Base-by-base conservation (phyloP, 768 basidiomycete genomes). In the Tremella yokohamensis region DNA sequence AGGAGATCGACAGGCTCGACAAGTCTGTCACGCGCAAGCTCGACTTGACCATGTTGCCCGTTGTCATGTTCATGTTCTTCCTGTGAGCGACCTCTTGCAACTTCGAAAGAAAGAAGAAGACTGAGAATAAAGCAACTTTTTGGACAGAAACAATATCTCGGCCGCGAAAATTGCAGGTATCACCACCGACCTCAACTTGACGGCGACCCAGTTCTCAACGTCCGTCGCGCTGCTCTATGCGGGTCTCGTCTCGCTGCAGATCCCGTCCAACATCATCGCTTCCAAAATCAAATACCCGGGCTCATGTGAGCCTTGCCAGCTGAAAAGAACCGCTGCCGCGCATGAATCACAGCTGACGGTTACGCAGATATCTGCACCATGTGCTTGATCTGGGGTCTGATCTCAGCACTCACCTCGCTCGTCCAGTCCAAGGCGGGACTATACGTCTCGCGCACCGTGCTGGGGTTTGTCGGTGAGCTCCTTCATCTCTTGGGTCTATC, bases 201-300 rank as follows among this genome's bases (percentile, higher is more conserved):
- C 65, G 4, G 56, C 61, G 8, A 52, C 50, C 1, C 54, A 73
- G n/a, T 70, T 68, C 52, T 49, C 61, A 8, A 57, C 62, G 13
- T 40, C 54, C 19, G 66, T 76, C 3, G 64, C 72, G 2, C 57
- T 76, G 34, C 60, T 76, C 12, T 75, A 73, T 52, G 70, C 65
- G 37, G 72, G 73, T 45, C 75, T 75, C 54, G 64, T 72, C 47
- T 50, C 66, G 1, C 64, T 72, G 18, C 72, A 73, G 47, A 54
- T 72, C 15, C 73, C 71, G 7, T 72, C 67, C 25, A 74, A 76
- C 60, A 74, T 76, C 61, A 34, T 76, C 25, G 60, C 63, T 12
- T 57, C 64, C 25, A 73, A 72, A 54, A 69, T 72, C 60, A 57
- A 53, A 37, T 58, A 58, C 15, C 73, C 72, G 0, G 68, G 64